phyloP scores from a whole-genome alignment of 2,329 filamentous ascomycete species.

The Sporothrix pseudoabietina region DNA sequence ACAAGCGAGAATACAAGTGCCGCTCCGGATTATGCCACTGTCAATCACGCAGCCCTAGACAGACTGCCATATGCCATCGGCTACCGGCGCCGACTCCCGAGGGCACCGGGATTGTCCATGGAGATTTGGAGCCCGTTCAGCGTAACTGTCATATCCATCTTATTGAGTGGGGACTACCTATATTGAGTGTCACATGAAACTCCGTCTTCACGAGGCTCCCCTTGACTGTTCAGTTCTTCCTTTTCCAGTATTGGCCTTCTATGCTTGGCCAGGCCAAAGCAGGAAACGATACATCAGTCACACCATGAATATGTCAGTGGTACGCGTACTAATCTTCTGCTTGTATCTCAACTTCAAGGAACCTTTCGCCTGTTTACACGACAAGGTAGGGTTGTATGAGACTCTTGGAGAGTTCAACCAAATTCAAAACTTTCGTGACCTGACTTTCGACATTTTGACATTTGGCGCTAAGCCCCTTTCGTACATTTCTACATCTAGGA shows the following conservation, averaged over 20 bases:
- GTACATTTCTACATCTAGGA: neutral
- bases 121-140: neutral
- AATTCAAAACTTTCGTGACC: neutral
- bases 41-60: neutral
- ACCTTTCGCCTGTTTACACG: neutral
- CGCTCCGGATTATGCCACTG: constrained; percentile 1
- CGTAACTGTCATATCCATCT: neutral
- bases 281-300: no score
- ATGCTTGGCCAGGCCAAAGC: no score
- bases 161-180: no score
- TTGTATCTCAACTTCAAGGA: neutral
- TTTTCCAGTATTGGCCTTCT: no score
- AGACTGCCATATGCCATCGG: neutral
- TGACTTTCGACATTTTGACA: neutral
- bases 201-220: no score
- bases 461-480: constrained; percentile 6
- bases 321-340: no score
- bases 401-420: neutral
- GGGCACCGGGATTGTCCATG: neutral
- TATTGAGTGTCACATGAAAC: no score
- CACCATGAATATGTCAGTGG: no score
- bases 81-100: constrained; percentile 1
- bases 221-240: no score
- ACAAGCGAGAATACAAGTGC: neutral
- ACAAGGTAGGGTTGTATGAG: neutral